phyloP scores from a whole-genome alignment of 2,329 filamentous ascomycete genomes.

The Diplocarpon rosae region DNA sequence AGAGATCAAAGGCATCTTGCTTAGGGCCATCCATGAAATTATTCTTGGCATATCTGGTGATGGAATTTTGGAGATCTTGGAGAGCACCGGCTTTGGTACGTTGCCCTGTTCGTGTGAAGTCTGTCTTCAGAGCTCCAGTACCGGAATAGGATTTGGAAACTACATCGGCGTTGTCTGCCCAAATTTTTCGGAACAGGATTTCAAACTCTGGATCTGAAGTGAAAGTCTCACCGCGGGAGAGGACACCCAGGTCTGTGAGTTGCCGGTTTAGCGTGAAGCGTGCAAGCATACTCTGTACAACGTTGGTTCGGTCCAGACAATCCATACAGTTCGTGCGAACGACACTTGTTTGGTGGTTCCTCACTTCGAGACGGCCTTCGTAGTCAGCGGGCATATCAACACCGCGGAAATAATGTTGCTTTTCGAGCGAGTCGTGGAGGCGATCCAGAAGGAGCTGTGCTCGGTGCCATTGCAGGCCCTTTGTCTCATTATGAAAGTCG shows the following conservation, averaged over 20 bases:
- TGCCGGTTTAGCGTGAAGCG: conserved; percentile 82
- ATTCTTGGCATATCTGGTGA: conserved; percentile 83
- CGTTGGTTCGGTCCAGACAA: conserved; percentile 93
- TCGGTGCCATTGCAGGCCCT: conserved; percentile 86
- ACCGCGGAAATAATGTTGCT: conserved; percentile 86
- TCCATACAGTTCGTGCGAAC: conserved; percentile 99
- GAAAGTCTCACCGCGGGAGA: conserved; percentile 66
- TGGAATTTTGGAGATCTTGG: conserved; percentile 77
- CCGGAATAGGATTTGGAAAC: conserved; percentile 90
- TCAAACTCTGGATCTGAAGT: conserved; percentile 76
- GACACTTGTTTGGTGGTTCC: conserved; percentile 74
- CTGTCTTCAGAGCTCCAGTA: conserved; percentile 94
- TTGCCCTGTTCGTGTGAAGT: conserved; percentile 88
- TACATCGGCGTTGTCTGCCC: conserved; percentile 96
- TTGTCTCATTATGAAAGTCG: conserved; percentile 96
- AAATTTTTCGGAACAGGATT: conserved; percentile 87
- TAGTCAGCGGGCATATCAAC: conserved; percentile 68
- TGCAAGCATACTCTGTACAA: conserved; percentile 94
- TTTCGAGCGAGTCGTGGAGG: conserved; percentile 61
- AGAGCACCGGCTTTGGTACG: conserved; percentile 77
- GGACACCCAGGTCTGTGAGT: conserved; percentile 71
- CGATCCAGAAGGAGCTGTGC: conserved; percentile 78
- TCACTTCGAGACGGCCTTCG: conserved; percentile 65
- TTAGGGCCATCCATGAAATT: conserved; percentile 91
- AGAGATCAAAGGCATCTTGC: conserved; percentile 92